phyloP scores from a whole-genome alignment of 2,329 filamentous ascomycete genomes.

The Curvularia sp. region DNA sequence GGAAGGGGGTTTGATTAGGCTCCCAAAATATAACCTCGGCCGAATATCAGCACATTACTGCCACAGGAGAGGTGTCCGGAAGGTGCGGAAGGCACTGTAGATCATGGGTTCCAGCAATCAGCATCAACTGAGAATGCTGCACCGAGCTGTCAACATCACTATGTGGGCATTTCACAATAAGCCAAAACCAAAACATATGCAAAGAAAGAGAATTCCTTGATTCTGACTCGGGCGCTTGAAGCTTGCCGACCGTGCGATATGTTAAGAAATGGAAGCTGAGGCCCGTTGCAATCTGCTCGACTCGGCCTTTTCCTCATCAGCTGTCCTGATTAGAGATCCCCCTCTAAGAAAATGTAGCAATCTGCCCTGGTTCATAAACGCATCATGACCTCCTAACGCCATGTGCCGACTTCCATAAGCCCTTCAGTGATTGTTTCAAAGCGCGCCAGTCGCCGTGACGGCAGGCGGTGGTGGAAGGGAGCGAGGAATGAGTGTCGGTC shows the following conservation, averaged over 20 bases:
- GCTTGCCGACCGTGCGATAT: slow-evolving; percentile 24
- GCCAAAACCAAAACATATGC: neutral
- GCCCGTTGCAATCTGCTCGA: slow-evolving; percentile 19
- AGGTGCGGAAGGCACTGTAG: neutral
- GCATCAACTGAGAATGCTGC: neutral
- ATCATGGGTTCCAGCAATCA: neutral
- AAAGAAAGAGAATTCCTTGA: slow-evolving; percentile 15
- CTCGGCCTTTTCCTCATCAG: slow-evolving; percentile 15
- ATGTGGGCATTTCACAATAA: neutral
- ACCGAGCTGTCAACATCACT: neutral
- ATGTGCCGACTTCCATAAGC: slow-evolving; percentile 44
- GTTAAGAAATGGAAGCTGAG: slow-evolving; percentile 18
- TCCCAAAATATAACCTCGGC: slow-evolving; percentile 9
- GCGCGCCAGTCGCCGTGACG: slow-evolving; percentile 44
- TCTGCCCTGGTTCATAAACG: slow-evolving; percentile 30
- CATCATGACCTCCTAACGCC: slow-evolving; percentile 40
- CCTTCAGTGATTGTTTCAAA: slow-evolving; percentile 41
- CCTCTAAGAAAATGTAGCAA: slow-evolving; percentile 27
- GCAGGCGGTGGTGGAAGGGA: slow-evolving; percentile 29
- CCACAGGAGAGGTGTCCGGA: slow-evolving; percentile 5
- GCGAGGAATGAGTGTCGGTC: slow-evolving; percentile 25
- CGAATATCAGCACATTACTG: slow-evolving; percentile 7
- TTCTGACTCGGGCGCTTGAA: slow-evolving; percentile 23
- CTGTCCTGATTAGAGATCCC: slow-evolving; percentile 18
- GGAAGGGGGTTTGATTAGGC: slow-evolving; percentile 6